phyloP scores from a whole-genome alignment of 208 protist genomes.

The Acanthamoeba triangularis region DNA sequence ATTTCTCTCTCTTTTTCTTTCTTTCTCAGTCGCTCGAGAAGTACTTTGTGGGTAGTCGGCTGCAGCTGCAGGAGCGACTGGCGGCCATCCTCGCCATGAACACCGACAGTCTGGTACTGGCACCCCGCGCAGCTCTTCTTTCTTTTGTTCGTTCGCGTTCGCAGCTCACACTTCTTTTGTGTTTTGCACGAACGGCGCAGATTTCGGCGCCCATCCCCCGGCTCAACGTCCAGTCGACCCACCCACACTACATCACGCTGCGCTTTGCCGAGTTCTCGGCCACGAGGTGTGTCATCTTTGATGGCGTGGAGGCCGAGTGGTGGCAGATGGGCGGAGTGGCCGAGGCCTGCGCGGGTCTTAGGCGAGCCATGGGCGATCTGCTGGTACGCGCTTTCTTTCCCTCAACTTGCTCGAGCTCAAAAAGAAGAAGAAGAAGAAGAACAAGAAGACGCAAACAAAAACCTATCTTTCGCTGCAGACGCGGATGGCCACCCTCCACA shows the following conservation, averaged over 20 bases:
- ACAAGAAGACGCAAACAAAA: too few relatives aligned
- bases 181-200: background rate
- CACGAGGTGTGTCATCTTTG: conserved; percentile 2
- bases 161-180: background rate
- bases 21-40: background rate
- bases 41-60: conserved; percentile 20
- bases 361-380: conserved; percentile 7
- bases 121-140: too few relatives aligned
- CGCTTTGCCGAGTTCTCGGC: conserved; percentile 50
- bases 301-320: conserved; percentile 25
- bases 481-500: conserved; percentile 7
- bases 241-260: conserved; percentile 37
- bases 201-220: background rate
- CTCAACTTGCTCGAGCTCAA: too few relatives aligned
- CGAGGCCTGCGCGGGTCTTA: background rate
- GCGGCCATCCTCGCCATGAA: background rate
- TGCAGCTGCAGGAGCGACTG: conserved; percentile 18
- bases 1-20: background rate
- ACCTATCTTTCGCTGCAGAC: background rate
- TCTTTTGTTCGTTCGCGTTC: background rate
- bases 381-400: background rate
- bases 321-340: conserved; percentile 32
- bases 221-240: background rate
- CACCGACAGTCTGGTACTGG: conserved; percentile 21
- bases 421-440: too few relatives aligned